A percentile compares a stretch with the other conserved stretches of the same genome.
Conservation (phyloP, 768 basidiomycete species). For the Plicaturopsis crispa region DNA sequence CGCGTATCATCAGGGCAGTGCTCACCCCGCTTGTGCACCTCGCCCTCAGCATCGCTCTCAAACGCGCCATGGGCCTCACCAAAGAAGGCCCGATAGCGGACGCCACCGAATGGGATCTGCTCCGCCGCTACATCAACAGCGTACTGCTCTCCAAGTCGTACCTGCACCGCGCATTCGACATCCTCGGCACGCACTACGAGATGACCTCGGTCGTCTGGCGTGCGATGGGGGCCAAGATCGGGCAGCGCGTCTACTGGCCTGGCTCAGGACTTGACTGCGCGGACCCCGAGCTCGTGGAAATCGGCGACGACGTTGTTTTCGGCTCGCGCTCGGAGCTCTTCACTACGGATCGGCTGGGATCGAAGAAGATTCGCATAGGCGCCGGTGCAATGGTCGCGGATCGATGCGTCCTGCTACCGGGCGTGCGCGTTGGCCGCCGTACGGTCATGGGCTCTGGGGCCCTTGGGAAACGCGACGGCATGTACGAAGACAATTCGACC, state of each 20-base stretch:
- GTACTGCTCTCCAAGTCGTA: slow-evolving; percentile 26
- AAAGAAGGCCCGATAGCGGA: slow-evolving; percentile 16
- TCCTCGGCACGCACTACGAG: slow-evolving; percentile 41
- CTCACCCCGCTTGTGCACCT: slow-evolving; percentile 30
- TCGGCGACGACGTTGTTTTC: slow-evolving; percentile 43
- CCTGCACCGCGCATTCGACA: slow-evolving; percentile 29
- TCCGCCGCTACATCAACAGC: slow-evolving; percentile 31
- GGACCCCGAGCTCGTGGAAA: slow-evolving; percentile 40
- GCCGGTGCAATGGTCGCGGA: slow-evolving; percentile 44
- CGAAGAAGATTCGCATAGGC: slow-evolving; percentile 30
- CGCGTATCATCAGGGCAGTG: slow-evolving; percentile 30
- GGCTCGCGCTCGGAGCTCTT: slow-evolving; percentile 37
- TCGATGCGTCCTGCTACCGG: slow-evolving; percentile 36
- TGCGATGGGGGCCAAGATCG: slow-evolving; percentile 43
- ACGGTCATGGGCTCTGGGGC: slow-evolving; percentile 42
- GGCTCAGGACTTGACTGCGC: slow-evolving; percentile 35
- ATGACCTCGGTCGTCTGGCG: slow-evolving; percentile 34
- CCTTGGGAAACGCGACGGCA: slow-evolving; percentile 30
- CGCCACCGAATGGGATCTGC: slow-evolving; percentile 22
- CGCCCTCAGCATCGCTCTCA: slow-evolving; percentile 30
- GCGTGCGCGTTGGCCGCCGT: slow-evolving; percentile 27
- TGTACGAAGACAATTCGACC: slow-evolving; percentile 34
- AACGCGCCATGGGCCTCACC: slow-evolving; percentile 33
- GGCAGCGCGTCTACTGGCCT: slow-evolving; percentile 40
- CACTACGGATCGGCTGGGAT: slow-evolving; percentile 34